Evolutionary conservation across 108 stramenopile genomes (phyloP).

Genomic region (Aurantiochytrium sp.): DNA sequence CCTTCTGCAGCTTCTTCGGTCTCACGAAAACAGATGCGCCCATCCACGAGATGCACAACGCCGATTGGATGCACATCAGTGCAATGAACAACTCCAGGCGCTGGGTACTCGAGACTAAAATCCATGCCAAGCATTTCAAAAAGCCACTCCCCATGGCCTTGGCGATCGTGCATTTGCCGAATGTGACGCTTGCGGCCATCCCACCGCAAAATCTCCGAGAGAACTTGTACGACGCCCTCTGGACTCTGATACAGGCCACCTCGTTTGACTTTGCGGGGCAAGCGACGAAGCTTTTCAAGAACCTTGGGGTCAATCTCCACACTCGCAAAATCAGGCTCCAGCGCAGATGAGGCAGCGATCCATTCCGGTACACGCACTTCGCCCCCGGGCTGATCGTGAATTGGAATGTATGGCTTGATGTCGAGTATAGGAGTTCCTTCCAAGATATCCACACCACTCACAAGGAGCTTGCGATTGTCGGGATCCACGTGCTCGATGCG

Average conservation of each 20-base stretch:
- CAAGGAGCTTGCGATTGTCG: neutral
- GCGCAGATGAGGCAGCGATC: neutral
- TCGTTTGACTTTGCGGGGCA: neutral
- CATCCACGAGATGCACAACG: neutral
- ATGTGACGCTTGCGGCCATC: neutral
- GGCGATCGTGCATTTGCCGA: neutral
- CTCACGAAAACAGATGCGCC: neutral
- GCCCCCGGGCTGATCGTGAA: neutral
- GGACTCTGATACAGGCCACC: neutral
- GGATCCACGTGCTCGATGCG: neutral
- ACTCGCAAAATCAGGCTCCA: neutral
- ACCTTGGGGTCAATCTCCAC: neutral
- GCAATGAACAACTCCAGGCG: neutral
- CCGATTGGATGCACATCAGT: neutral
- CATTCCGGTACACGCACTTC: conserved; percentile 1
- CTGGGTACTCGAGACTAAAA: neutral
- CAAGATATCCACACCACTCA: conserved; percentile 15
- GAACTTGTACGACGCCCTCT: neutral
- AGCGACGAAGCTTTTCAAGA: neutral
- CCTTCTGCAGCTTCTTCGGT: too few relatives aligned
- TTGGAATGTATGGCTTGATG: conserved; percentile 21
- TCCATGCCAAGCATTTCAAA: neutral
- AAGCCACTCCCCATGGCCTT: neutral
- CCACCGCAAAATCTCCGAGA: neutral
- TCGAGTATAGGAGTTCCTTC: conserved; percentile 20